A percentile compares a stretch with the other conserved stretches of the same genome.
Conservation (phyloP, 495 filamentous ascomycete genomes). For the Astrocystis sublimbata region DNA sequence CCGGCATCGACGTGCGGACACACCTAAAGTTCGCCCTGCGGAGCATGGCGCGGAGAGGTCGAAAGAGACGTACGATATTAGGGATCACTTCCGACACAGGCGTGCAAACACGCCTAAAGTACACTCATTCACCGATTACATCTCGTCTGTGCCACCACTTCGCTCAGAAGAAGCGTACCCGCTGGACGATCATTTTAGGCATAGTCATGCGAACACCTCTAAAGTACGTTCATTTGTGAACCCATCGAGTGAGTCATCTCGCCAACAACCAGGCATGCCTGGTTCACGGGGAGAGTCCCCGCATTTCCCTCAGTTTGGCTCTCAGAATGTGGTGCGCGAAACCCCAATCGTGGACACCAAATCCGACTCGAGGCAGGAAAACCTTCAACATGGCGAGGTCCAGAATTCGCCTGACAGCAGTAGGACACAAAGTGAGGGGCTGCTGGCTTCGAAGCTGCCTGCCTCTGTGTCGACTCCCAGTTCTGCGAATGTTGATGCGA, state of each 20-base stretch:
- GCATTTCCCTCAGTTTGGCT: constrained; percentile 10
- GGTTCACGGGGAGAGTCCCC: constrained; percentile 6
- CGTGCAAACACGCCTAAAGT: constrained; percentile 15
- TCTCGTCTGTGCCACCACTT: constrained; percentile 1
- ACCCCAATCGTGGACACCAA: constrained; percentile 10
- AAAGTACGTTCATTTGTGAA: no score
- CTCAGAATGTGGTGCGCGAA: constrained; percentile 14
- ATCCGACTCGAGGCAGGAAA: constrained; percentile 21
- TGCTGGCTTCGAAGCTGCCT: background rate
- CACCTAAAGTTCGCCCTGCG: constrained; percentile 20
- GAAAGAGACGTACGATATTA: background rate
- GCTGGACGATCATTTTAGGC: no score
- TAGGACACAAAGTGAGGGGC: background rate
- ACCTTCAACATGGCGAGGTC: constrained; percentile 1
- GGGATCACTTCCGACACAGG: background rate
- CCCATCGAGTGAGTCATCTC: no score
- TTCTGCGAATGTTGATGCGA: background rate
- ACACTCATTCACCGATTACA: constrained; percentile 10
- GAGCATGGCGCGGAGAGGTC: no score
- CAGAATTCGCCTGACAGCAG: background rate
- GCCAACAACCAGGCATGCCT: background rate
- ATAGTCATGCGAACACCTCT: no score
- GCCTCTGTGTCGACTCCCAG: background rate
- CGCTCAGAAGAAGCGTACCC: background rate
- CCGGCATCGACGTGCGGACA: background rate